phyloP scores from a whole-genome alignment of 176 grass and related monocot genomes.

The Poa annua region DNA sequence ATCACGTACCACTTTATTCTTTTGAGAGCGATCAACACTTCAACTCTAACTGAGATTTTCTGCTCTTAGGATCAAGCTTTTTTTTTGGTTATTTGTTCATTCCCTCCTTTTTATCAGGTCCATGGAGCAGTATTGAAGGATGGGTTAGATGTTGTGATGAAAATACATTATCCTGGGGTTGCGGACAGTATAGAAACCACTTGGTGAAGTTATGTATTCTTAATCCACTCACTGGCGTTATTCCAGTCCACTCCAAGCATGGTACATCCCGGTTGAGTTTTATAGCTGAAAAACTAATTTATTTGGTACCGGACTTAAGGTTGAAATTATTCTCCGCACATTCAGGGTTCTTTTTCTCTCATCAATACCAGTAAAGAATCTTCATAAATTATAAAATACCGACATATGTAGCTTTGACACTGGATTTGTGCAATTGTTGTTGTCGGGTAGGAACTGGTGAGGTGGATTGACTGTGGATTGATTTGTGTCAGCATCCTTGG shows the following conservation, averaged over 20 bases:
- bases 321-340: no score
- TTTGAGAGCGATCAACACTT: slow-evolving; percentile 9
- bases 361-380: not conserved
- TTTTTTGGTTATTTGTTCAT: slow-evolving; percentile 17
- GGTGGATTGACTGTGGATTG: not conserved
- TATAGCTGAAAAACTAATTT: no score
- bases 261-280: no score
- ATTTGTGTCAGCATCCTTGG: not conserved
- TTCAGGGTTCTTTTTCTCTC: no score
- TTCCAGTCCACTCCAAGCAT: no score
- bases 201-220: no score
- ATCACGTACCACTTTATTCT: not conserved
- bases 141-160: slow-evolving; percentile 79
- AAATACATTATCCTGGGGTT: slow-evolving; percentile 98
- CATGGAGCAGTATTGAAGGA: slow-evolving; percentile 83
- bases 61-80: slow-evolving; percentile 17
- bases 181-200: slow-evolving; percentile 92
- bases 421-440: not conserved
- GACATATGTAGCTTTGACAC: not conserved
- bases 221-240: no score
- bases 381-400: not conserved
- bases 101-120: slow-evolving; percentile 62
- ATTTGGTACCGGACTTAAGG: no score
- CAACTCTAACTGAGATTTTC: not conserved
- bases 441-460: not conserved